Evolutionary conservation across 2,329 filamentous ascomycete species (phyloP).

Genomic region (Lomentospora prolificans): DNA sequence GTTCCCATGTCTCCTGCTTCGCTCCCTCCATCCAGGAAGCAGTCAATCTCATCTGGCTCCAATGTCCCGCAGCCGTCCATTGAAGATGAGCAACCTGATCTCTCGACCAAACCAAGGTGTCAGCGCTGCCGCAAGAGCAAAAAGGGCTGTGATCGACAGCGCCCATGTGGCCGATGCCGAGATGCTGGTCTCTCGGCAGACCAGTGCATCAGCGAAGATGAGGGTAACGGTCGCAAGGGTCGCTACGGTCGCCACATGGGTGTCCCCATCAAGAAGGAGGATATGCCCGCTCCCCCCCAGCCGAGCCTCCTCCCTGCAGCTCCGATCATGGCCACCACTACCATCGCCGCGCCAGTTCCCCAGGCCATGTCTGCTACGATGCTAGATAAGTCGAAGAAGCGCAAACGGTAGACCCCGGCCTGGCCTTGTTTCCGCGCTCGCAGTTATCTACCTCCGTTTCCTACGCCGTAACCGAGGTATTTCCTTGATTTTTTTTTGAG

Average conservation of each 20-base stretch:
- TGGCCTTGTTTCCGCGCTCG: not conserved
- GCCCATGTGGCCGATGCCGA: constrained; percentile 88
- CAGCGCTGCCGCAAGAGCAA: constrained; percentile 99
- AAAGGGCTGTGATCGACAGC: constrained; percentile 95
- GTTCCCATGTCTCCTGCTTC: constrained; percentile 55
- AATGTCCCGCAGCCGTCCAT: constrained; percentile 25
- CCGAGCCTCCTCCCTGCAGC: constrained; percentile 31
- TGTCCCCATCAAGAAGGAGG: constrained; percentile 51
- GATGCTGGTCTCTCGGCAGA: constrained; percentile 91
- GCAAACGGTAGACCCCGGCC: constrained; percentile 38
- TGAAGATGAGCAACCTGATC: constrained; percentile 83
- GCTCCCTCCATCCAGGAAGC: constrained; percentile 64
- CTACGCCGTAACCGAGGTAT: constrained; percentile 5
- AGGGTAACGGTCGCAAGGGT: constrained; percentile 93
- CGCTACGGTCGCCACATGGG: constrained; percentile 71
- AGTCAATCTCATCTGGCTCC: constrained; percentile 54
- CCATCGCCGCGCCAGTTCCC: constrained; percentile 10
- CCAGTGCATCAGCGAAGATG: constrained; percentile 93
- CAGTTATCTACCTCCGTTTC: not conserved
- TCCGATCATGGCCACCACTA: constrained; percentile 23
- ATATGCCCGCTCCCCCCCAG: constrained; percentile 27
- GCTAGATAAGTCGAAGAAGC: constrained; percentile 51
- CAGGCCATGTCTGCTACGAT: constrained; percentile 15
- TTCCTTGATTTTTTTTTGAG: not conserved
- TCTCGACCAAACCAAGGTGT: constrained; percentile 93